Conservation (phyloP, 306 rosid species). For the Amphicarpaea edgeworthii region DNA sequence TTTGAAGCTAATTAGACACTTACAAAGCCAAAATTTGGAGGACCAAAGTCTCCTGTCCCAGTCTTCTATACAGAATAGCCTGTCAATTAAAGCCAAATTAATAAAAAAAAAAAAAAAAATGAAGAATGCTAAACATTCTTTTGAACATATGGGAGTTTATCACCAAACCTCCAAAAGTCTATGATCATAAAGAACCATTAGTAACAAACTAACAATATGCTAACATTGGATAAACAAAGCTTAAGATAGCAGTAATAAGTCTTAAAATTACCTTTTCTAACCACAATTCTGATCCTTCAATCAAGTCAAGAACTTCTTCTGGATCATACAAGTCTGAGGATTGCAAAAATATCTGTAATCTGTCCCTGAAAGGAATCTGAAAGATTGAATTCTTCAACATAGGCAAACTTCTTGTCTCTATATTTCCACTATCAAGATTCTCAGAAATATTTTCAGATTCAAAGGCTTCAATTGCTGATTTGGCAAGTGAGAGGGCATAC, state of each 20-base stretch:
- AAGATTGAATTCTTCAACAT: conserved; percentile 58
- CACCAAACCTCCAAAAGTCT: conserved; percentile 13
- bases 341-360: conserved; percentile 86
- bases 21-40: conserved; percentile 97
- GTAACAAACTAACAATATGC: conserved; percentile 37
- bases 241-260: conserved; percentile 27
- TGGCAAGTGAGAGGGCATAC: conserved; percentile 94
- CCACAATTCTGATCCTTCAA: conserved; percentile 97
- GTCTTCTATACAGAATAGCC: conserved; percentile 95
- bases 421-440: conserved; percentile 56
- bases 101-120: conserved; percentile 8
- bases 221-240: conserved; percentile 6
- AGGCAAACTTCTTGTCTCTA: conserved; percentile 45
- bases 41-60: conserved; percentile 95
- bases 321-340: conserved; percentile 96
- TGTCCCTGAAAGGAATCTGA: conserved; percentile 75
- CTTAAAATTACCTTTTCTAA: conserved; percentile 74
- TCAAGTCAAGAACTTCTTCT: conserved; percentile 90
- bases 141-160: neutral
- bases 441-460: conserved; percentile 58
- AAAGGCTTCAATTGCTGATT: conserved; percentile 78
- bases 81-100: conserved; percentile 52
- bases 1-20: conserved; percentile 53
- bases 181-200: conserved; percentile 32
- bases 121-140: conserved; percentile 10